These are phyloP conservation scores for Cryptococcus sp. DNA, from an alignment of 1,284 basidiomycete species.

Conservation along the genomic window DNA sequence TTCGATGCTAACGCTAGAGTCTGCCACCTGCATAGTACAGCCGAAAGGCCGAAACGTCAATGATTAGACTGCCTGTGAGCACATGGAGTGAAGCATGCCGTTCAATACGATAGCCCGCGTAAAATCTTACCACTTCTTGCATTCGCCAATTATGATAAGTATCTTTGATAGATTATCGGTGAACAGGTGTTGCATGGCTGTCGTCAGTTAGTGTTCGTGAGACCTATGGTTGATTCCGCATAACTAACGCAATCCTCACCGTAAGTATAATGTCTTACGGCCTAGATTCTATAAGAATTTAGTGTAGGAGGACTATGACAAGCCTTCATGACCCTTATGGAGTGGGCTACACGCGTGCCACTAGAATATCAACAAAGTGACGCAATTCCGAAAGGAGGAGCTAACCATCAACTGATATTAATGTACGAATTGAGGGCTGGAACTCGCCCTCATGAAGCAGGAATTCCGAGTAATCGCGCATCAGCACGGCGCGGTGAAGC, in stretches of 20 bases:
- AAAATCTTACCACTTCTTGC: slow-evolving; percentile 22
- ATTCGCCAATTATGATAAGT: neutral
- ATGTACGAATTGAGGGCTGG: slow-evolving; percentile 38
- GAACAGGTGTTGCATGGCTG: slow-evolving; percentile 32
- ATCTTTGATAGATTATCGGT: neutral
- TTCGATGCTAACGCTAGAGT: slow-evolving; percentile 17
- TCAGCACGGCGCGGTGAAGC: slow-evolving; percentile 39
- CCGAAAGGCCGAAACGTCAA: slow-evolving; percentile 12
- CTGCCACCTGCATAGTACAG: slow-evolving; percentile 21
- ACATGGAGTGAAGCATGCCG: slow-evolving; percentile 23
- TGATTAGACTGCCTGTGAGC: slow-evolving; percentile 6
- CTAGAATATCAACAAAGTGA: slow-evolving; percentile 37
- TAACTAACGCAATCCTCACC: slow-evolving; percentile 29
- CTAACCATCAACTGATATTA: slow-evolving; percentile 39
- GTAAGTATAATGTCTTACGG: slow-evolving; percentile 12
- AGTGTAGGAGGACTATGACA: slow-evolving; percentile 35
- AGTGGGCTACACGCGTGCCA: slow-evolving; percentile 42
- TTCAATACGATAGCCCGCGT: slow-evolving; percentile 22
- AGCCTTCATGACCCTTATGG: slow-evolving; percentile 43
- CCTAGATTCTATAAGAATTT: slow-evolving; percentile 11
- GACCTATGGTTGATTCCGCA: slow-evolving; percentile 26
- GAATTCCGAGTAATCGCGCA: slow-evolving; percentile 45
- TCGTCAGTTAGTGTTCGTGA: slow-evolving; percentile 30
- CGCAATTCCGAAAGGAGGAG: slow-evolving; percentile 38
- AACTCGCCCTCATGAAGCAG: slow-evolving; percentile 41